These are phyloP conservation scores for Aurinia saxatilis DNA, from an alignment of 345 rosid species.

Conservation along the genomic window DNA sequence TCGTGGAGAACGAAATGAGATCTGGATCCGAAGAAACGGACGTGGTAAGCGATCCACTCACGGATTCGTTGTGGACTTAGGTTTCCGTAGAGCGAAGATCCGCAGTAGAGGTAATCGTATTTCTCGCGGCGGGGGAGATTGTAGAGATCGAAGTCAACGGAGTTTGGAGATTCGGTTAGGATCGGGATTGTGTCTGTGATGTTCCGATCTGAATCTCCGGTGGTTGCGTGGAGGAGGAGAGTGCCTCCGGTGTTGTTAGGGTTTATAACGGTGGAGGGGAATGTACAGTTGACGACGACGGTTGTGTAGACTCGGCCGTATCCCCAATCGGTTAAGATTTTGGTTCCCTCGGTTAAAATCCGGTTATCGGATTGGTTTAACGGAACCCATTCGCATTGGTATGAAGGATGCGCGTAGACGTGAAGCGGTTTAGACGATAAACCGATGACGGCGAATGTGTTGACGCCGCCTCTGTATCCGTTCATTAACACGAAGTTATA, in stretches of 20 bases:
- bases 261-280: slow-evolving; percentile 43
- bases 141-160: slow-evolving; percentile 35
- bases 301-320: slow-evolving; percentile 87
- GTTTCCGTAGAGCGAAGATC: slow-evolving; percentile 70
- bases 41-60: slow-evolving; percentile 90
- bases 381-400: slow-evolving; percentile 69
- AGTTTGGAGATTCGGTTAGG: slow-evolving; percentile 37
- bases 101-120: slow-evolving; percentile 80
- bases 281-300: slow-evolving; percentile 84
- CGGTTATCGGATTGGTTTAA: slow-evolving; percentile 20
- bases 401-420: slow-evolving; percentile 53
- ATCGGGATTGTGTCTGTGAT: slow-evolving; percentile 55
- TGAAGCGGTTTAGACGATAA: slow-evolving; percentile 84
- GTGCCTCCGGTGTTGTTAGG: slow-evolving; percentile 61
- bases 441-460: slow-evolving; percentile 67
- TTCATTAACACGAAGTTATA: slow-evolving; percentile 79
- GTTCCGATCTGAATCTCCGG: slow-evolving; percentile 52
- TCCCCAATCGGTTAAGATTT: slow-evolving; percentile 94
- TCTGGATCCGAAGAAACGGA: slow-evolving; percentile 55
- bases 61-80: slow-evolving; percentile 75
- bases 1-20: slow-evolving; percentile 87
- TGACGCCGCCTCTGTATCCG: slow-evolving; percentile 71
- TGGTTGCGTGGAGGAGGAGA: slow-evolving; percentile 53
- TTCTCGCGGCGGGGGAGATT: slow-evolving; percentile 29
- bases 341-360: slow-evolving; percentile 34